Evolutionary conservation across 352 stramenopile genomes (phyloP), one percentile per base, ranked within the genome.

Genomic region (Globisporangium spiculum): DNA sequence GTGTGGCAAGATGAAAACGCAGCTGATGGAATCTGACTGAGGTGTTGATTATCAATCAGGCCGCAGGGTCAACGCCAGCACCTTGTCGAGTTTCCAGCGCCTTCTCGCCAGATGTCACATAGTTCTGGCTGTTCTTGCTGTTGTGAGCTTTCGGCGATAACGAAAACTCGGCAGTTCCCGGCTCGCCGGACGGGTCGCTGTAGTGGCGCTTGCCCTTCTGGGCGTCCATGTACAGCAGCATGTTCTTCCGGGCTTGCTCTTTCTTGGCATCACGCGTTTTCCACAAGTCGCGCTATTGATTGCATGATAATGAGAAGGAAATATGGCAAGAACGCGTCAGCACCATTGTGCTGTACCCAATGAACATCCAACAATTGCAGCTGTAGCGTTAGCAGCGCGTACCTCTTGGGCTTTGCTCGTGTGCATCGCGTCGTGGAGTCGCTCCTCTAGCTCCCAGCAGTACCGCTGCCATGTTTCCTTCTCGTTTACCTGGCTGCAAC

Each of bases 391-490:
- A 18, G 16, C 52, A 22, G 26, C 7, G 4, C 44, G 16, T 57
- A 89, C 81, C 77, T 93, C 81, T 74, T 90, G 89, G 7, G 48
- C 66, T 38, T 83, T 73, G 38, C 77, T 89, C 46, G 74, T 77
- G 59, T 87, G 75, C 41, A 88, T 68, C 6, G 80, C 79, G 54
- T 87, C 77, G 30, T 89, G 79, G 4, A 91, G 69, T 4, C 81
- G 80, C 54, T 90, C 85, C 54, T 93, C 83, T 0, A 93, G 67
- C 36, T 90, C 85, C 85, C 85, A 93, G 67, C 81, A 92, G 46
- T 92, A 89, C 0, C 76, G 77, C 50, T 93, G 85, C 83, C 85
- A 93, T 44, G 84, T 89, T 60, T 93, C 85, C 54, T 81, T 90
- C 73, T 93, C 85, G 12, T 68, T 57, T 48, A 92, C 80, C 77